Evolutionary conservation across 169 alveolate genomes (phyloP).

Genomic region (Cryptosporidium ubiquitum): DNA sequence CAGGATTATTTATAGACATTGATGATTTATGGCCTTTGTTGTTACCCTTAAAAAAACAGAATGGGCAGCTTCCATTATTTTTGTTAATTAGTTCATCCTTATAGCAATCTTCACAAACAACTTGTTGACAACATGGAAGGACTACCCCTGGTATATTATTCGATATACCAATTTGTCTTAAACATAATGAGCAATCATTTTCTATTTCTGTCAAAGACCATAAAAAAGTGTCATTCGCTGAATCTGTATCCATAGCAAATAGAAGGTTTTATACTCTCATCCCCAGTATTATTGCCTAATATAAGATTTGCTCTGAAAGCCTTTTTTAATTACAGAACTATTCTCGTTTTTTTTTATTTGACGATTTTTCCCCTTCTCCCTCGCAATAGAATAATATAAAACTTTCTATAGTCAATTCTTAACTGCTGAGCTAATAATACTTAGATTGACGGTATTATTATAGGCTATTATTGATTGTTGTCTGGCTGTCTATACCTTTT

Average conservation of each 20-base stretch:
- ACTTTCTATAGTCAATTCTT: constrained; percentile 74
- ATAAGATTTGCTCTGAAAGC: constrained; percentile 22
- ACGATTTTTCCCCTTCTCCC: constrained; percentile 72
- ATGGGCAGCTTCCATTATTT: constrained; percentile 73
- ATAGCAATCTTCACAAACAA: constrained; percentile 65
- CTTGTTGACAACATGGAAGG: constrained; percentile 72
- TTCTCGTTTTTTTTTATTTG: neutral
- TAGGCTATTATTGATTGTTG: constrained; percentile 68
- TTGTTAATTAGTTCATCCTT: constrained; percentile 59
- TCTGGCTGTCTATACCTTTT: constrained; percentile 74
- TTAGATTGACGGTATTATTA: constrained; percentile 72
- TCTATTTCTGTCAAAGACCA: constrained; percentile 74
- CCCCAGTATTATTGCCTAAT: constrained; percentile 66
- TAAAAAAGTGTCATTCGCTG: constrained; percentile 63
- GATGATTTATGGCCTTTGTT: constrained; percentile 46
- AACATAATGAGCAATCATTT: constrained; percentile 73
- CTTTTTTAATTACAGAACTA: neutral
- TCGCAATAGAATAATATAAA: constrained; percentile 18
- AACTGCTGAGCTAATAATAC: constrained; percentile 73
- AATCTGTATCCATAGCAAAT: constrained; percentile 69
- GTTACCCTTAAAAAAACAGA: constrained; percentile 67
- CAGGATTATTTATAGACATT: constrained; percentile 17
- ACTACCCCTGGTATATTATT: constrained; percentile 39
- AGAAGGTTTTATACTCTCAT: constrained; percentile 69
- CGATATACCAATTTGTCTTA: constrained; percentile 54